Percentiles rank a stretch among this genome's conserved stretches.
Conservation (phyloP, 1,139 yeast genomes). For the Petasospora fabianii region DNA sequence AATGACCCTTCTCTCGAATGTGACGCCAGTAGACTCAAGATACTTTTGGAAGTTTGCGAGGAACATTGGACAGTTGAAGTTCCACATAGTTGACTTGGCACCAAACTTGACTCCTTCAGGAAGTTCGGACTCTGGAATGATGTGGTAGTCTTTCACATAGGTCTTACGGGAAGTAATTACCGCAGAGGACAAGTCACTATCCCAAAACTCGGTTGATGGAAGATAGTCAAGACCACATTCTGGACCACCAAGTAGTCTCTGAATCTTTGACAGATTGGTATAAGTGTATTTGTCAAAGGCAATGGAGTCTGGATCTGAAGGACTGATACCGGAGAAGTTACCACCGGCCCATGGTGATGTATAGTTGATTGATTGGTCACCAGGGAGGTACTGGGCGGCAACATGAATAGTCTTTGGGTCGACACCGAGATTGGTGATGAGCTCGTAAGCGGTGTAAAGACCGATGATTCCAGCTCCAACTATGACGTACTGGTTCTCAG, state of each 20-base stretch:
- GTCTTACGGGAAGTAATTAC: conserved; percentile 43
- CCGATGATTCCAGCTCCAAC: conserved; percentile 68
- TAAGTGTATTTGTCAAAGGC: conserved; percentile 55
- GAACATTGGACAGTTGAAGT: conserved; percentile 64
- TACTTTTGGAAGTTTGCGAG: conserved; percentile 42
- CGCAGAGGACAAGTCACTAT: conserved; percentile 37
- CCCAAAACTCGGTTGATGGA: conserved; percentile 56
- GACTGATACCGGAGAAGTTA: conserved; percentile 58
- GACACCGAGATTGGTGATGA: conserved; percentile 39
- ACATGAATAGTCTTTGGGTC: conserved; percentile 48
- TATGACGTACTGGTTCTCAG: conserved; percentile 17
- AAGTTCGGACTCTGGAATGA: conserved; percentile 33
- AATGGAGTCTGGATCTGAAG: conserved; percentile 49
- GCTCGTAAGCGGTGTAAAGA: conserved; percentile 55
- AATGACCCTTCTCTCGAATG: conserved; percentile 41
- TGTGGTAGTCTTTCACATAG: conserved; percentile 44
- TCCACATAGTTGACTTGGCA: conserved; percentile 53
- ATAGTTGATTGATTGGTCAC: conserved; percentile 65
- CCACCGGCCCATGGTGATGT: conserved; percentile 87
- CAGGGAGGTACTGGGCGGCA: conserved; percentile 64
- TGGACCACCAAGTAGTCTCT: conserved; percentile 46
- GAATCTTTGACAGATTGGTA: conserved; percentile 41
- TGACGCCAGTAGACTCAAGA: conserved; percentile 45
- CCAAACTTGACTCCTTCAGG: conserved; percentile 53
- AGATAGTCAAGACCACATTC: conserved; percentile 52